A percentile compares a stretch with the other conserved stretches of the same genome.
These are phyloP conservation scores for Xylariaceae sp. DNA, from an alignment of 2,329 filamentous ascomycete species.

Conservation along the genomic window DNA sequence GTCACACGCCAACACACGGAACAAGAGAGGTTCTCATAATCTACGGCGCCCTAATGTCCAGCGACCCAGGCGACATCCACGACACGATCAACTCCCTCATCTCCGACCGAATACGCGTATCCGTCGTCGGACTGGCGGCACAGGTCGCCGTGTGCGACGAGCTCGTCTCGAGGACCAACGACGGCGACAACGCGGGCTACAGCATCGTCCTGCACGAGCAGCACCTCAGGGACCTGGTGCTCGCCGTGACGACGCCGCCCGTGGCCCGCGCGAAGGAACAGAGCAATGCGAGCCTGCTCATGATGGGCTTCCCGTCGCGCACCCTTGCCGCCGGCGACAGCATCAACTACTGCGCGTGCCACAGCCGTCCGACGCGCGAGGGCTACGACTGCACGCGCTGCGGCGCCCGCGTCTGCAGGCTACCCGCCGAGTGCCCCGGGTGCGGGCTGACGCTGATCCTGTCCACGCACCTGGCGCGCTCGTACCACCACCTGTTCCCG, in stretches of 20 bases:
- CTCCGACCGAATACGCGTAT: constrained; percentile 81
- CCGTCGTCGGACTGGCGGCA: constrained; percentile 86
- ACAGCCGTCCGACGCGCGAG: constrained; percentile 77
- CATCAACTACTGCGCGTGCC: constrained; percentile 84
- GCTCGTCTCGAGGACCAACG: constrained; percentile 85
- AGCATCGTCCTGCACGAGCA: constrained; percentile 83
- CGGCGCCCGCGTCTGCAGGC: constrained; percentile 81
- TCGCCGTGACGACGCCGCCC: constrained; percentile 86
- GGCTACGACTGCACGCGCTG: constrained; percentile 93
- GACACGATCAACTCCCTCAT: constrained; percentile 81
- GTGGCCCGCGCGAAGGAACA: constrained; percentile 69
- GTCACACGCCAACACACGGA: constrained; percentile 89
- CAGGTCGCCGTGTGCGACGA: constrained; percentile 92
- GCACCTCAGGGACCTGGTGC: constrained; percentile 86
- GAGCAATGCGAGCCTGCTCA: constrained; percentile 70
- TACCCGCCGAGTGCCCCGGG: constrained; percentile 88
- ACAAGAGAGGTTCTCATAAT: constrained; percentile 91
- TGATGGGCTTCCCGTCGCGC: constrained; percentile 97
- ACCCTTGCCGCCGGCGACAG: constrained; percentile 69
- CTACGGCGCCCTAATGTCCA: constrained; percentile 86
- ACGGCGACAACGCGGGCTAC: constrained; percentile 75
- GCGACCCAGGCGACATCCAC: constrained; percentile 94
- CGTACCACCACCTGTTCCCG: constrained; percentile 90
- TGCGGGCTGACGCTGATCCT: constrained; percentile 92
- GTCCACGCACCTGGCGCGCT: constrained; percentile 89